Evolutionary conservation across 768 basidiomycete species (phyloP), one percentile per base, ranked within the genome.

Genomic region (Hypsizygus marmoreus): DNA sequence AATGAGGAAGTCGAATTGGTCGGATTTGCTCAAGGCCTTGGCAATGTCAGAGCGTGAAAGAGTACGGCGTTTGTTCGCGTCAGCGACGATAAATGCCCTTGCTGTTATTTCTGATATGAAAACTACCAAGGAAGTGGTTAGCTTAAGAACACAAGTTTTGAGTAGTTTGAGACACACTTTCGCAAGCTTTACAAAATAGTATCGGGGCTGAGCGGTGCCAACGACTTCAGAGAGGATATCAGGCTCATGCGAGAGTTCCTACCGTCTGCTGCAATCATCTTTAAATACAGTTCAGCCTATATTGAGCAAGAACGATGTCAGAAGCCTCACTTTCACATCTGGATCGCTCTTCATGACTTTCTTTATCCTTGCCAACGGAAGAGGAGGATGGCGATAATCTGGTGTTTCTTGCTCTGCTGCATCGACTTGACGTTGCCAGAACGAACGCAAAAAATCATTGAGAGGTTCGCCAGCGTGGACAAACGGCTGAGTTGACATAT

Each of bases 201-300:
- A 98, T 89, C 5, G 95, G 95, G 8, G 93, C 95, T 88, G 43
- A 38, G 48, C 34, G 36, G 41, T 51, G n/a, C 39, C 20, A 49
- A 42, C 38, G 43, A 29, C 41, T 51, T 31, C 51, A 47, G 49
- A 46, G 38, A 56, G 40, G 54, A 41, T 53, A 47, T 37, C 42
- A 49, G 47, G 54, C 47, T 36, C 38, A 39, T 43, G 42, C 29
- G 31, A 53, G 22, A 45, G 47, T 44, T 43, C 75, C 47, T 62
- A 90, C 90, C 90, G 67, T 99, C 95, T 47, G 93, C 92, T 42
- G 95, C 93, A 57, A 98, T 98, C 95, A 98, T 98, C 94, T 94
- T 36, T 28, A 30, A 44, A 40, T 9, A 40, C 48, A 31, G 13
- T 41, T 46, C 37, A 37, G 46, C 20, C 42, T 14, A 36, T 22